Evolutionary conservation across 495 filamentous ascomycete genomes (phyloP), one percentile per base, ranked within the genome.

Genomic region (Penicillium canescens): DNA sequence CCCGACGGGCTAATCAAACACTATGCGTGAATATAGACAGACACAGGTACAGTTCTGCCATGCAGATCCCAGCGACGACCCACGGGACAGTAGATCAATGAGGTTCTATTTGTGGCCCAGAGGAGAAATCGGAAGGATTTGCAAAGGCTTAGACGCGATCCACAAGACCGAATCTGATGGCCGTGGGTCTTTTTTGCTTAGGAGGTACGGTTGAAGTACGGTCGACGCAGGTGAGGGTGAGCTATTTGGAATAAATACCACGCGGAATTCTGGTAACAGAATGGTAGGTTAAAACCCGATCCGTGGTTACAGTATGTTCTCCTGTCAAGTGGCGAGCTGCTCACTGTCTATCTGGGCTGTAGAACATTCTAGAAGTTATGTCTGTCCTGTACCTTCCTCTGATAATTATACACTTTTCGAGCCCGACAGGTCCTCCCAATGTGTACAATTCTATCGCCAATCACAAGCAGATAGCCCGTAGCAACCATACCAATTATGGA

Each of bases 51-150:
- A 18, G 44, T 36, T 12, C 9, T 13, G 16, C 31, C 33, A 35
- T 37, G 44, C 18, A 46, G 33, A 46, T 36, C 43, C 16, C 10
- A 21, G 31, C 6, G 43, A 21, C 16, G 43, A 46, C 16, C 44
- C 31, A 12, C 14, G 43, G 43, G 43, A 46, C 28, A 46, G 43
- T 46, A 46, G n/a, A 46, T 20, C 43, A 46, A 1, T 14, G 28
- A 46, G 43, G 14, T 18, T 46, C 43, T 46, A 46, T 35, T 35
- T 46, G 14, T 46, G 43, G 43, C 43, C 28, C 14, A 31, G 12
- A 46, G 21, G 11, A 42, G 43, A 35, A 35, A 46, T 35, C 13
- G 14, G 14, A 46, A 35, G 28, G 43, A 44, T 18, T 24, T 44
- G 42, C 26, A 33, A 44, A 14, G 18, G 9, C 35, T 28, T 7